Evolutionary conservation across 2,329 filamentous ascomycete genomes (phyloP).

Genomic region (Thielaviopsis populi): DNA sequence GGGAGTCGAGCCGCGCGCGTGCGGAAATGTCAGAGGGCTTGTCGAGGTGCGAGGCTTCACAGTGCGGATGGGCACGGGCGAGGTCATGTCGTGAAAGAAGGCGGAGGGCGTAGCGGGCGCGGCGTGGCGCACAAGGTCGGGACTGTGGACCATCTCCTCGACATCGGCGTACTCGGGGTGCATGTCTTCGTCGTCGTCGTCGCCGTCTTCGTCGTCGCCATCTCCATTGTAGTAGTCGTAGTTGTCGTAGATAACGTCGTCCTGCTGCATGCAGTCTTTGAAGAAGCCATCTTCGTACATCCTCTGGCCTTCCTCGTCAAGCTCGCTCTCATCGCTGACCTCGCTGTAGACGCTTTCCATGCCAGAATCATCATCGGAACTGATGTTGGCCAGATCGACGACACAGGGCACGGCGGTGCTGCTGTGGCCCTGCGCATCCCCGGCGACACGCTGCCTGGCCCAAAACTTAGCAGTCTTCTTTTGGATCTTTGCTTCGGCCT

Average conservation of each 20-base stretch:
- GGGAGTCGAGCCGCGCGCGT: neutral
- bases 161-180: neutral
- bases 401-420: neutral
- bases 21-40: neutral
- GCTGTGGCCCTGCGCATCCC: neutral
- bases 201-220: neutral
- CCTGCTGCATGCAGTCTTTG: neutral
- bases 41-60: neutral
- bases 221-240: neutral
- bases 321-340: neutral
- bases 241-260: slow-evolving; percentile 13
- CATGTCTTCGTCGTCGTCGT: slow-evolving; percentile 13
- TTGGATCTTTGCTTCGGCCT: neutral
- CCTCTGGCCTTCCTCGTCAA: neutral
- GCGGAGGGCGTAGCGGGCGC: neutral
- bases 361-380: neutral
- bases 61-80: neutral
- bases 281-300: slow-evolving; percentile 3
- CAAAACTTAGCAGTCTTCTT: neutral
- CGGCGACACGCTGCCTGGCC: neutral
- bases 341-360: neutral
- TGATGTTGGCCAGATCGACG: neutral
- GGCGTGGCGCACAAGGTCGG: neutral
- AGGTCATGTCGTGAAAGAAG: neutral
- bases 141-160: neutral